phyloP scores from a whole-genome alignment of 768 basidiomycete genomes.

The Leccinum imitatum region DNA sequence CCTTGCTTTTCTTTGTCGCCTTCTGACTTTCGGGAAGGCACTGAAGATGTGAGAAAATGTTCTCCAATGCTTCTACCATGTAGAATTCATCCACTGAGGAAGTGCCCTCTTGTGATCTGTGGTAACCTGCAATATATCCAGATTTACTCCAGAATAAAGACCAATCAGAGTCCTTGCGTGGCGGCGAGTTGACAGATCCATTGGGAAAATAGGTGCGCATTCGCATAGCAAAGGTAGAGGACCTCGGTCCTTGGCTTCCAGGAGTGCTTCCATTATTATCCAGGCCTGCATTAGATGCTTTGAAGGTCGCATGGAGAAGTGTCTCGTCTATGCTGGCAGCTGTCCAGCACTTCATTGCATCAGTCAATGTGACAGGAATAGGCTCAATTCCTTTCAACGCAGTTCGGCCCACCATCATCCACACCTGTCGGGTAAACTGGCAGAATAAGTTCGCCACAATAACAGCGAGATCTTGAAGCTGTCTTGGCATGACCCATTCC shows the following conservation, averaged over 20 bases:
- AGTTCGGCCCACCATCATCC: background rate
- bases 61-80: background rate
- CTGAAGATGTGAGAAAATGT: slow-evolving; percentile 2
- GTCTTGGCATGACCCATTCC: background rate
- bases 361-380: background rate
- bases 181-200: too few relatives aligned
- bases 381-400: slow-evolving; percentile 3
- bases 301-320: background rate
- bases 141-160: background rate
- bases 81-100: background rate
- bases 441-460: background rate
- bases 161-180: background rate
- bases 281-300: slow-evolving; percentile 6
- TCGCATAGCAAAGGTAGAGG: background rate
- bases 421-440: background rate
- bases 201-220: slow-evolving; percentile 6
- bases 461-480: background rate
- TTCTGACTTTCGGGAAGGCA: slow-evolving; percentile 11
- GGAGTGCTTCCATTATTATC: background rate
- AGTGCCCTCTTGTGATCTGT: background rate
- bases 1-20: slow-evolving; percentile 5
- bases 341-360: slow-evolving; percentile 12
- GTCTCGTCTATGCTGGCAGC: slow-evolving; percentile 3
- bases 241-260: slow-evolving; percentile 1
- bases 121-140: slow-evolving; percentile 7